Base-by-base conservation (phyloP, 345 rosid genomes). In the Citrus glauca region DNA sequence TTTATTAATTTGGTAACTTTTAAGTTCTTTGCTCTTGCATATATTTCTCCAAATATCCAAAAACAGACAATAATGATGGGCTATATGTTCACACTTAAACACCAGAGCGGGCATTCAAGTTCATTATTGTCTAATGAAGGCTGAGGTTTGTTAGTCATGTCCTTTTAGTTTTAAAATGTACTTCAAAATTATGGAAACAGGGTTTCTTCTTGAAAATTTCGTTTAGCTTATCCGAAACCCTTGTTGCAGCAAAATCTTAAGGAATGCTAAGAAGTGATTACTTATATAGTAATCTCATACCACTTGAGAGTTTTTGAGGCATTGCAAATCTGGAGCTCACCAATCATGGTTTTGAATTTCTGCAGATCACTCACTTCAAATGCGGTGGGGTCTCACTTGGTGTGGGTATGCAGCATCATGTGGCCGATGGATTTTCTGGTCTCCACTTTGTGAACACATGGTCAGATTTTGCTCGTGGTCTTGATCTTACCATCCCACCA, bases 331-430 rank as follows among this genome's bases (percentile, higher is more conserved):
- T n/a, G 40, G 59, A 72, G 55, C 45, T 72, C 42, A 28, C 74
- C 53, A 7, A 50, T 38, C 16, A 17, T 33, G 37, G 38, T 75
- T 62, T 77, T 69, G 37, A 24, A 69, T 40, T 5, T 73, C 19
- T 64, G 60, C 83, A 94, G 98, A 89, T 95, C 55, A 95, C 99
- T 28, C 81, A 82, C 81, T 92, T 95, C 82, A 95, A 93, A 84
- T 95, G 99, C 40, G 98, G 99, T 14, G 97, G 99, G 78, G 94
- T 82, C 53, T 93, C 99, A n/a, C 94, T 95, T 66, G 99, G 99
- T 0, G 99, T 93, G 45, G 99, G 99, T 24, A 93, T 95, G 97
- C 98, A 95, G 76, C 99, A 95, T 82, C 94, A 93, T 78, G 94
- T 72, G 1, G 99, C 99, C 2, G 99, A 95, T 81, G 99, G 99